phyloP scores from a whole-genome alignment of 1,139 yeast genomes.

The Saccharomycopsis phalli region DNA sequence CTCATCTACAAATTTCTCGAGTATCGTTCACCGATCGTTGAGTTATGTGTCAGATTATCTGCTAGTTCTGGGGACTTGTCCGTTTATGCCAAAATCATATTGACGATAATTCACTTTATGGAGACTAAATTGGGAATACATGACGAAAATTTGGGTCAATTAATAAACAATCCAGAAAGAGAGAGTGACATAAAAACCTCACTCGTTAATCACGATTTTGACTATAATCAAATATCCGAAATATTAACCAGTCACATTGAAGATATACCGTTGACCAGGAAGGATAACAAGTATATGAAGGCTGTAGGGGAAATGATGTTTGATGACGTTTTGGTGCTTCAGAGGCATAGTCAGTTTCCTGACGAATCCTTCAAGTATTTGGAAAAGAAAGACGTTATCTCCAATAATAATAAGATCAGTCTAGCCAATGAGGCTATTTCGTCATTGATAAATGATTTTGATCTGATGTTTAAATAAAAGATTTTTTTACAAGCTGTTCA shows the following conservation, averaged over 20 bases:
- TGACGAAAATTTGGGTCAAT: not conserved
- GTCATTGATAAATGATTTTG: slow-evolving; percentile 14
- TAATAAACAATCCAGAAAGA: not conserved
- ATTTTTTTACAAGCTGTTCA: not conserved
- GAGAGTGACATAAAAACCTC: too few relatives aligned
- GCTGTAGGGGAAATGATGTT: not conserved
- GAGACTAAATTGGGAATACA: slow-evolving; percentile 8
- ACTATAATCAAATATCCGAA: slow-evolving; percentile 11
- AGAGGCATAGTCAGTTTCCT: slow-evolving; percentile 8
- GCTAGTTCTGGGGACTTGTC: slow-evolving; percentile 1
- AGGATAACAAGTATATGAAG: slow-evolving; percentile 7
- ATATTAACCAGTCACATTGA: slow-evolving; percentile 7
- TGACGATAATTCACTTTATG: slow-evolving; percentile 16
- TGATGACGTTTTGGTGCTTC: not conserved
- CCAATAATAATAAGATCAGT: slow-evolving; percentile 16
- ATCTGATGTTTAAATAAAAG: slow-evolving; percentile 16
- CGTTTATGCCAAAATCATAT: slow-evolving; percentile 9
- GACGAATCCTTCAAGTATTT: slow-evolving; percentile 16
- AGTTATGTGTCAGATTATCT: slow-evolving; percentile 6
- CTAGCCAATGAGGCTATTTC: slow-evolving; percentile 13
- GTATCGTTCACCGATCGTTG: slow-evolving; percentile 5
- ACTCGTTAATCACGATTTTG: slow-evolving; percentile 7
- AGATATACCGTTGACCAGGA: slow-evolving; percentile 10
- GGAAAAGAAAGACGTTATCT: slow-evolving; percentile 9
- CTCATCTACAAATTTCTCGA: slow-evolving; percentile 17